A percentile compares a stretch with the other conserved stretches of the same genome.
Evolutionary conservation across 2,329 filamentous ascomycete genomes (phyloP).

Genomic region (Rhinocladiella mackenziei): DNA sequence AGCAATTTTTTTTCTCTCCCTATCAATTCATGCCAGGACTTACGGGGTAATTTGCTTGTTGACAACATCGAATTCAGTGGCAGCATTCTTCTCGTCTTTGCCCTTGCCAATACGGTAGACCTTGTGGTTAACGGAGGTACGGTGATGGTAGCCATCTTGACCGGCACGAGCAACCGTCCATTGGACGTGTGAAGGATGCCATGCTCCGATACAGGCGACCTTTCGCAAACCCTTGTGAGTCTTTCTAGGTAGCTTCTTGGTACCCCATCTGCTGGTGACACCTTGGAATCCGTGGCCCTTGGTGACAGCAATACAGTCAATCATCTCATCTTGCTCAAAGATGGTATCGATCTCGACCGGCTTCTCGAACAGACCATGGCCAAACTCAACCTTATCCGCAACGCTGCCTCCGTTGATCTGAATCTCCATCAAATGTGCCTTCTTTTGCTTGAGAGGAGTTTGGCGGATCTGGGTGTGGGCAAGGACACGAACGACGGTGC

Average conservation of each 20-base stretch:
- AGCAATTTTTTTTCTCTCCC: constrained; percentile 28
- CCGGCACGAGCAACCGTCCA: constrained; percentile 99
- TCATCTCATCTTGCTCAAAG: constrained; percentile 99
- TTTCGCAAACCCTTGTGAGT: constrained; percentile 99
- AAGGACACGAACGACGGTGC: constrained; percentile 97
- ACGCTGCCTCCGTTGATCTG: constrained; percentile 98
- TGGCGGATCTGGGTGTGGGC: constrained; percentile 99
- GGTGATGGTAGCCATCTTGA: constrained; percentile 99
- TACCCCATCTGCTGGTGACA: constrained; percentile 97
- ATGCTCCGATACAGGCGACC: constrained; percentile 99
- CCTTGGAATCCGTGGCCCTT: constrained; percentile 98
- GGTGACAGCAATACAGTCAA: constrained; percentile 98
- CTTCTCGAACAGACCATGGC: constrained; percentile 97
- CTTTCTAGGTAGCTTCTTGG: constrained; percentile 99
- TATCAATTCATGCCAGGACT: constrained; percentile 44
- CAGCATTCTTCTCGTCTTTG: constrained; percentile 82
- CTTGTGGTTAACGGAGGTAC: constrained; percentile 99
- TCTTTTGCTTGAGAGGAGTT: constrained; percentile 99
- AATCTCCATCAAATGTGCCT: constrained; percentile 99
- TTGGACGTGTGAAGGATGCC: constrained; percentile 99
- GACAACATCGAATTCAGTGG: constrained; percentile 92
- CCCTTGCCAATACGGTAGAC: constrained; percentile 97
- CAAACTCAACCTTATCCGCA: constrained; percentile 95
- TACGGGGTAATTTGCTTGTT: constrained; percentile 99
- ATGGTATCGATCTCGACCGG: constrained; percentile 85